Conservation (phyloP, 495 filamentous ascomycete species). For the Amniculicola lignicola region DNA sequence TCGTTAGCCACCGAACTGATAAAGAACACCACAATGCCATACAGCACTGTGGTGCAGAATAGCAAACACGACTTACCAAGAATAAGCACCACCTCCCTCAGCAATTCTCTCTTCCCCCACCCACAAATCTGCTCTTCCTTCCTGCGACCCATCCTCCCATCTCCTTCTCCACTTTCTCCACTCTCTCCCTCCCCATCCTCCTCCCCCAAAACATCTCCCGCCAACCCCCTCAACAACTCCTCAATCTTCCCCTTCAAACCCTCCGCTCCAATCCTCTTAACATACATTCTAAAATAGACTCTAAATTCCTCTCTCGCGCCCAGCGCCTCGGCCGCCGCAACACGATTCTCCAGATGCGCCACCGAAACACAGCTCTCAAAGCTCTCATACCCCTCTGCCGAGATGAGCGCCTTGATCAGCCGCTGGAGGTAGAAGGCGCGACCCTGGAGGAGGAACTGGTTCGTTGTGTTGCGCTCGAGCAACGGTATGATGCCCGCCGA, state of each 20-base stretch:
- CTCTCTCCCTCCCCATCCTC: conserved; percentile 51
- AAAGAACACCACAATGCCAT: no score
- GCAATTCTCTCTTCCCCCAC: conserved; percentile 77
- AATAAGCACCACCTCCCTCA: conserved; percentile 86
- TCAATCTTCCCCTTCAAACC: conserved; percentile 83
- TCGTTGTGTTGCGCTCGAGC: conserved; percentile 90
- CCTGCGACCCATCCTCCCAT: conserved; percentile 27
- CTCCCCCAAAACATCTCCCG: conserved; percentile 66
- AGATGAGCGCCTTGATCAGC: conserved; percentile 78
- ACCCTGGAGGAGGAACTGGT: conserved; percentile 85
- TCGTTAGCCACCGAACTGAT: conserved; percentile 12
- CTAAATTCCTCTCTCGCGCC: conserved; percentile 88
- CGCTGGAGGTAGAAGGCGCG: conserved; percentile 84
- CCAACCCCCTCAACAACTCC: conserved; percentile 75
- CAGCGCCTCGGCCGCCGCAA: conserved; percentile 82
- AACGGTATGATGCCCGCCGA: conserved; percentile 89
- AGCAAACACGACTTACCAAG: conserved; percentile 91
- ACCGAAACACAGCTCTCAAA: conserved; percentile 90
- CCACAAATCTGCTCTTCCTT: conserved; percentile 72
- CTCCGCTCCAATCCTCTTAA: conserved; percentile 88
- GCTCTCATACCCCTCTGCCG: conserved; percentile 83
- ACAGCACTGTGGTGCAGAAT: no score
- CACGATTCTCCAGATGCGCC: conserved; percentile 90
- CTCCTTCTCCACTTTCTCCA: no score
- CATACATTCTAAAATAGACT: conserved; percentile 91